Percentiles rank a stretch among this genome's conserved stretches.
Conservation (phyloP, 2,329 filamentous ascomycete genomes). For the Hirsutella rhossiliensis region DNA sequence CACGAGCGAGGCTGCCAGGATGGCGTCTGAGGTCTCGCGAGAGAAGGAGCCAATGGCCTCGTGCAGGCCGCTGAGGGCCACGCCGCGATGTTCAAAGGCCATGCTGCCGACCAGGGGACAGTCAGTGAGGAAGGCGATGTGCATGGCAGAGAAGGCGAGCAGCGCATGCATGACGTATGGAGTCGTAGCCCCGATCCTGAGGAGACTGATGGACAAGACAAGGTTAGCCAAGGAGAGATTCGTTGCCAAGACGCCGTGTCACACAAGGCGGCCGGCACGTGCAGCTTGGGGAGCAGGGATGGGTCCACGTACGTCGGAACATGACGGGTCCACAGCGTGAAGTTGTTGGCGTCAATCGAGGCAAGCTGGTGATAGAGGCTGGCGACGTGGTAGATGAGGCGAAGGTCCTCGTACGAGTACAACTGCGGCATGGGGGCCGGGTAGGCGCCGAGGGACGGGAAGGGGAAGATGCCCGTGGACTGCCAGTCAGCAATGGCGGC, state of each 20-base stretch:
- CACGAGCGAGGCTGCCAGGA: constrained; percentile 81
- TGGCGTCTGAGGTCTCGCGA: constrained; percentile 75
- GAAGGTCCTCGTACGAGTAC: constrained; percentile 66
- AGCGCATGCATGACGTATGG: constrained; percentile 90
- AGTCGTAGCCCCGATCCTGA: constrained; percentile 70
- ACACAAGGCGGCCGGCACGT: not conserved
- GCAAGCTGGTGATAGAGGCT: constrained; percentile 76
- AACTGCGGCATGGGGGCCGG: constrained; percentile 61
- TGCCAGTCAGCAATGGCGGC: constrained; percentile 73
- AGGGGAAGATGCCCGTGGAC: constrained; percentile 72
- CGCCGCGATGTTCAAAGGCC: constrained; percentile 77
- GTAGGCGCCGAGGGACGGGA: constrained; percentile 67
- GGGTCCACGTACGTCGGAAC: constrained; percentile 66
- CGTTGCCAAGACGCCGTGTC: not conserved
- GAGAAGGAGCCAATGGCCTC: constrained; percentile 80
- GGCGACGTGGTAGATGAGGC: constrained; percentile 83
- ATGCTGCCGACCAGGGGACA: constrained; percentile 78
- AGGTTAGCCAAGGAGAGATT: not conserved
- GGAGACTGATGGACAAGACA: constrained; percentile 14
- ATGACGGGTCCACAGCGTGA: constrained; percentile 86
- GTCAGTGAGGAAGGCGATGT: constrained; percentile 80
- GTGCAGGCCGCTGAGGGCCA: constrained; percentile 77
- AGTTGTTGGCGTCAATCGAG: constrained; percentile 63
- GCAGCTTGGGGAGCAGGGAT: not conserved
- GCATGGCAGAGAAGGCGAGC: constrained; percentile 86